Conservation (phyloP, 2,329 filamentous ascomycete species). For the Cercospora janseana region DNA sequence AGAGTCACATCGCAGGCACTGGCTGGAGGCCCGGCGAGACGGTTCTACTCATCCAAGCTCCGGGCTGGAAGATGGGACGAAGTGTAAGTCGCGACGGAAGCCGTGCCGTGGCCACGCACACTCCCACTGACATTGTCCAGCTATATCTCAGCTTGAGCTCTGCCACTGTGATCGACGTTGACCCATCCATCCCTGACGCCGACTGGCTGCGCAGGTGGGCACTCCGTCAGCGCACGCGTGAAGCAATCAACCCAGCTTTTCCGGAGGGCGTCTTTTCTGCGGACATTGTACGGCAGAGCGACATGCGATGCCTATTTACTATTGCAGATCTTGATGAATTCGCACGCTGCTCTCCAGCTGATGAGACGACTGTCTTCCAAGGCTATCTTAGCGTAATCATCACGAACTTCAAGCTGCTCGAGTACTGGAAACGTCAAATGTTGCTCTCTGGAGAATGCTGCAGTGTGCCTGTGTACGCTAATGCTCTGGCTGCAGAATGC, state of each 20-base stretch:
- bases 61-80: conserved; percentile 34
- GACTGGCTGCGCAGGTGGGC: conserved; percentile 55
- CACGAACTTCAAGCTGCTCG: conserved; percentile 43
- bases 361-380: conserved; percentile 37
- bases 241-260: conserved; percentile 53
- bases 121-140: conserved; percentile 17
- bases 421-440: conserved; percentile 45
- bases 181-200: conserved; percentile 55
- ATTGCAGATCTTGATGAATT: conserved; percentile 49
- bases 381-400: conserved; percentile 49
- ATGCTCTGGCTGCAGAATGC: conserved; percentile 42
- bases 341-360: conserved; percentile 34
- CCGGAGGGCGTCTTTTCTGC: conserved; percentile 37
- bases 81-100: conserved; percentile 31
- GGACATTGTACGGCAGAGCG: conserved; percentile 24
- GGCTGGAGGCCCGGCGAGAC: conserved; percentile 36
- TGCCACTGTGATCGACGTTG: conserved; percentile 54
- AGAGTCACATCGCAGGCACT: conserved; percentile 12
- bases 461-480: conserved; percentile 55
- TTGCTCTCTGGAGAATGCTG: conserved; percentile 52
- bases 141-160: conserved; percentile 40
- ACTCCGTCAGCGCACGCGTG: conserved; percentile 48
- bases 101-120: not conserved
- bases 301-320: conserved; percentile 42
- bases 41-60: conserved; percentile 33